A percentile compares a stretch with the other conserved stretches of the same genome.
Conservation (phyloP, 805 yeast genomes). For the Zygoascus bituminiphila region DNA sequence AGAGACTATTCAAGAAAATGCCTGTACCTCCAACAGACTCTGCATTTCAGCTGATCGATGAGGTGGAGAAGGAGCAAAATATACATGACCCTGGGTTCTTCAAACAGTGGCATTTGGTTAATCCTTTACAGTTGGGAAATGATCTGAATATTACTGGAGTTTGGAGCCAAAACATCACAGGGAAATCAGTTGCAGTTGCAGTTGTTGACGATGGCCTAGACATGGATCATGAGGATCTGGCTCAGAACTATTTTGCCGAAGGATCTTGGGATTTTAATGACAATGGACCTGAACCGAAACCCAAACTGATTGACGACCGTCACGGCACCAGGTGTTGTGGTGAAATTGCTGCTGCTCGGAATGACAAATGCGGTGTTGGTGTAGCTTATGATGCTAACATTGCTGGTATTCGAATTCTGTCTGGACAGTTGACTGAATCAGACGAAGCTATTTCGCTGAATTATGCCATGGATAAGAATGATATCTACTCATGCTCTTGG, state of each 20-base stretch:
- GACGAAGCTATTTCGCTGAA: conserved; percentile 89
- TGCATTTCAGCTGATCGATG: conserved; percentile 5
- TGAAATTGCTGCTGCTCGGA: conserved; percentile 80
- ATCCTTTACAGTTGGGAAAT: conserved; percentile 61
- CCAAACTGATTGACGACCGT: conserved; percentile 69
- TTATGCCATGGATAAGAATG: conserved; percentile 73
- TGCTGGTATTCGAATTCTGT: conserved; percentile 81
- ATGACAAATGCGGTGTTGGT: conserved; percentile 90
- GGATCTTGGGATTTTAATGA: conserved; percentile 95
- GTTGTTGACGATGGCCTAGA: conserved; percentile 94
- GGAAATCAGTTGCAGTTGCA: conserved; percentile 75
- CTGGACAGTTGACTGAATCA: conserved; percentile 69
- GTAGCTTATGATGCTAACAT: conserved; percentile 86
- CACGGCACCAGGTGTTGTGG: conserved; percentile 99
- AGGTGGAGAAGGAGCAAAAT: conserved; percentile 41
- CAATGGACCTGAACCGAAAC: conserved; percentile 66
- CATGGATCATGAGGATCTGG: conserved; percentile 65
- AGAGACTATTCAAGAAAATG: conserved; percentile 12
- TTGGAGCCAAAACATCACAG: conserved; percentile 78
- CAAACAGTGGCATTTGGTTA: conserved; percentile 88
- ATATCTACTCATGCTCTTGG: conserved; percentile 96
- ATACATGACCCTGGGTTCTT: conserved; percentile 79
- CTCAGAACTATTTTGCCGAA: conserved; percentile 46
- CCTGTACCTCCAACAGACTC: conserved; percentile 15
- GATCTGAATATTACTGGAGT: conserved; percentile 82